These are phyloP conservation scores for Suillus americanus DNA, from an alignment of 768 basidiomycete genomes.

Conservation along the genomic window DNA sequence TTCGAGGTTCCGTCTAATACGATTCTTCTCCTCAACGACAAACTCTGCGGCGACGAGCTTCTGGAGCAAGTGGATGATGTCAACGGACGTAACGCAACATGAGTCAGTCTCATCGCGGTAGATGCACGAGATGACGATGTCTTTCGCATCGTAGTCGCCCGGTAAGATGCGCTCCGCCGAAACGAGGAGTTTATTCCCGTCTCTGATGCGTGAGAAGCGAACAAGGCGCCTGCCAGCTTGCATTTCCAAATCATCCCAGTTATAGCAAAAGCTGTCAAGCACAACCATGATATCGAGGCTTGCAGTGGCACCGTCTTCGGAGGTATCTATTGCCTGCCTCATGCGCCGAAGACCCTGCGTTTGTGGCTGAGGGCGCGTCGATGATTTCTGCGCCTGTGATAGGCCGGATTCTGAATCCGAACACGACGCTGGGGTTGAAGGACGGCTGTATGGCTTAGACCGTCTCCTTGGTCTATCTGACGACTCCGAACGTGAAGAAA, in stretches of 20 bases:
- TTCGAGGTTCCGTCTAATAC: constrained; percentile 92
- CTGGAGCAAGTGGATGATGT: constrained; percentile 92
- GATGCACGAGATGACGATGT: constrained; percentile 93
- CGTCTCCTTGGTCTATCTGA: constrained; percentile 34
- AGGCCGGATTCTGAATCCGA: constrained; percentile 40
- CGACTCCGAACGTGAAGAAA: constrained; percentile 16
- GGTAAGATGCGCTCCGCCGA: constrained; percentile 76
- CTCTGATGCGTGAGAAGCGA: constrained; percentile 77
- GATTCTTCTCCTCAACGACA: constrained; percentile 94
- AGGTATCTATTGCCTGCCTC: constrained; percentile 25
- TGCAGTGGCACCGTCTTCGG: constrained; percentile 49
- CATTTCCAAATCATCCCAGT: constrained; percentile 68
- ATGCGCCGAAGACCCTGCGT: constrained; percentile 23
- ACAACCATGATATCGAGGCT: constrained; percentile 62
- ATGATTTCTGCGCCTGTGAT: constrained; percentile 18
- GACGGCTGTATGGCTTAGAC: constrained; percentile 38
- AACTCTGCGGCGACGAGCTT: constrained; percentile 70
- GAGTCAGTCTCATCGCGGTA: constrained; percentile 74
- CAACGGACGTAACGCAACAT: constrained; percentile 92
- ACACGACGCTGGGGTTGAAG: constrained; percentile 39
- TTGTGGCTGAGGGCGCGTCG: constrained; percentile 6
- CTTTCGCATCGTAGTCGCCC: constrained; percentile 68
- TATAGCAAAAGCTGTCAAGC: constrained; percentile 51
- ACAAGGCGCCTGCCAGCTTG: constrained; percentile 78
- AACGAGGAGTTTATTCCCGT: constrained; percentile 73